Evolutionary conservation across 2,329 filamentous ascomycete species (phyloP), one percentile per base, ranked within the genome.

Genomic region (Stachybotrys echinatus): DNA sequence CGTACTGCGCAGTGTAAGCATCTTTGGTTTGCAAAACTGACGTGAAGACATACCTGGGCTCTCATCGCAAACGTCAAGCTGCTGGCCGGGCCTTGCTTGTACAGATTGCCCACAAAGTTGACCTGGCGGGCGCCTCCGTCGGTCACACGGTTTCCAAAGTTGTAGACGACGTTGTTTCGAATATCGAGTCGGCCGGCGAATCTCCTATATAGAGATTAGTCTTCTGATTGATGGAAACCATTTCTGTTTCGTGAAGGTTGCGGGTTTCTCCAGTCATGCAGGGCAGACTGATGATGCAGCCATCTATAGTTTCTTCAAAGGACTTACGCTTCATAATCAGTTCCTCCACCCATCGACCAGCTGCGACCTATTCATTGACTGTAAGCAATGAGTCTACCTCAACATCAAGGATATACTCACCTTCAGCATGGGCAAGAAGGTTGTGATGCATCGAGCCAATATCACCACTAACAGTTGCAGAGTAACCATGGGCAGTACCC

Each of bases 121-220:
- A 57, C 64, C 52, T 66, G 53, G 45, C 64, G 59, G 3, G 60
- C 56, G 12, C 65, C 65, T 8, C 65, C 65, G 38, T 68, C 66
- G 8, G 63, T 68, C 4, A 62, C 61, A 12, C 64, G 62, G 4
- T 37, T 23, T 12, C 65, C 65, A 45, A 66, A 67, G 50, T 68
- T 67, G 52, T 68, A 67, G 1, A 67, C 65, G 17, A 68, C 63
- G 40, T 68, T 67, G 52, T 68, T 67, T 5, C 65, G 58, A 6
- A 67, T 62, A 42, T 67, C 65, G 1, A 68, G 54, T 18, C 56
- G 54, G 1, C 65, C 65, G 10, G 60, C 59, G 42, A 68, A 67
- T 17, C 50, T 53, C 12, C 65, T 34, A 14, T 34, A 34, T 34
- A 8, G 14, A 34, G 27, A 3, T 34, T 34, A 34, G 27, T n/a